A percentile compares a stretch with the other conserved stretches of the same genome.
phyloP scores from a whole-genome alignment of 257 asterid genomes.

The Ilex asprella region DNA sequence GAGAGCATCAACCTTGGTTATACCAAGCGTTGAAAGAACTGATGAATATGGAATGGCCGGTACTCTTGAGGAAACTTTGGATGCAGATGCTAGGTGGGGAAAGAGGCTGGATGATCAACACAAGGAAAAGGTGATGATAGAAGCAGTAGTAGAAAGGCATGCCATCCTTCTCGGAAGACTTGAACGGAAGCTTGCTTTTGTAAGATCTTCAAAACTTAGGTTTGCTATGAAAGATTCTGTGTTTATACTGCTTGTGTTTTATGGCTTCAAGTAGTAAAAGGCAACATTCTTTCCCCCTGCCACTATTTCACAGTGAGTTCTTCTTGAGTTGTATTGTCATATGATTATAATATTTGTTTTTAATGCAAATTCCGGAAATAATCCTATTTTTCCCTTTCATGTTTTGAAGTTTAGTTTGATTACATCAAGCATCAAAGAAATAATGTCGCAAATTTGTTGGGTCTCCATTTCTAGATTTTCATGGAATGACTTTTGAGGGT shows the following conservation, averaged over 20 bases:
- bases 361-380: no score
- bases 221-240: background rate
- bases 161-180: slow-evolving; percentile 77
- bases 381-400: no score
- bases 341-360: no score
- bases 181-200: slow-evolving; percentile 66
- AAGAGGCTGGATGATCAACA: slow-evolving; percentile 47
- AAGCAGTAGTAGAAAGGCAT: slow-evolving; percentile 70
- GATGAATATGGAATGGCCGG: slow-evolving; percentile 58
- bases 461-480: no score
- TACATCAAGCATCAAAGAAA: no score
- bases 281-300: background rate
- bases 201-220: slow-evolving; percentile 30
- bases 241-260: background rate
- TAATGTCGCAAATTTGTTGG: no score
- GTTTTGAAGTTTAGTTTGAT: no score
- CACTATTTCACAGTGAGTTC: no score
- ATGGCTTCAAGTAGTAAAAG: slow-evolving; percentile 8
- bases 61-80: slow-evolving; percentile 83
- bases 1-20: slow-evolving; percentile 44
- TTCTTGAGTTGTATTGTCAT: no score
- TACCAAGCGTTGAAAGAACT: slow-evolving; percentile 22
- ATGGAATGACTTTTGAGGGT: background rate
- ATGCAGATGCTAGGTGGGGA: slow-evolving; percentile 83
- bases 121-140: slow-evolving; percentile 67